Evolutionary conservation across 441 rosid genomes (phyloP).

Genomic region (Corymbia citriodora): DNA sequence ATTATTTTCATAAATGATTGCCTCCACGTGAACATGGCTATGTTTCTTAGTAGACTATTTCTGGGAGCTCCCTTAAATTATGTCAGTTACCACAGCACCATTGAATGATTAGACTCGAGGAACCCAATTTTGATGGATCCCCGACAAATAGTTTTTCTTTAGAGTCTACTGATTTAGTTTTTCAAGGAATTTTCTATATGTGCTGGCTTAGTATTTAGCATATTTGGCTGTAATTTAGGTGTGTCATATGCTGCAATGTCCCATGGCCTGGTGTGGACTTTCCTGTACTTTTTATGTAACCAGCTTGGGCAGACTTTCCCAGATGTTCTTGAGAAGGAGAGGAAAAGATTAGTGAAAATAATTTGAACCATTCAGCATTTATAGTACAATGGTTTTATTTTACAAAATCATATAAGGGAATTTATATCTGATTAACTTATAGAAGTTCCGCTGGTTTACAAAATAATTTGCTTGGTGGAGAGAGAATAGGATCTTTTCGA

Average conservation of each 20-base stretch:
- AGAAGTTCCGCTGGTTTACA: background rate
- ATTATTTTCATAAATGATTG: background rate
- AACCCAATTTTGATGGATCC: background rate
- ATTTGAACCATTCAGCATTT: background rate
- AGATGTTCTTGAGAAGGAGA: background rate
- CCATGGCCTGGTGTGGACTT: background rate
- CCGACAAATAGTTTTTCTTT: background rate
- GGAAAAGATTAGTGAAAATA: background rate
- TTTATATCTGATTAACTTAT: background rate
- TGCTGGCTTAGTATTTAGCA: no score
- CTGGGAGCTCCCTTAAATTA: background rate
- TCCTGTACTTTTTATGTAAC: background rate
- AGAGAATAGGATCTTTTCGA: background rate
- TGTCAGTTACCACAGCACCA: background rate
- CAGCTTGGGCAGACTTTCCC: background rate
- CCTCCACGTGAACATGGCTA: background rate
- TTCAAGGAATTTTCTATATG: background rate
- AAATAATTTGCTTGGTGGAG: background rate
- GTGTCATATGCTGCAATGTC: no score
- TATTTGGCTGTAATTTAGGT: no score
- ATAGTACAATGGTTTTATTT: background rate
- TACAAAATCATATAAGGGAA: background rate
- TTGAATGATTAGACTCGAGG: background rate
- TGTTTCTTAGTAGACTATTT: background rate
- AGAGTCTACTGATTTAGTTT: background rate